These are phyloP conservation scores for Elaphomyces granulatus DNA, from an alignment of 495 filamentous ascomycete genomes.

Conservation along the genomic window DNA sequence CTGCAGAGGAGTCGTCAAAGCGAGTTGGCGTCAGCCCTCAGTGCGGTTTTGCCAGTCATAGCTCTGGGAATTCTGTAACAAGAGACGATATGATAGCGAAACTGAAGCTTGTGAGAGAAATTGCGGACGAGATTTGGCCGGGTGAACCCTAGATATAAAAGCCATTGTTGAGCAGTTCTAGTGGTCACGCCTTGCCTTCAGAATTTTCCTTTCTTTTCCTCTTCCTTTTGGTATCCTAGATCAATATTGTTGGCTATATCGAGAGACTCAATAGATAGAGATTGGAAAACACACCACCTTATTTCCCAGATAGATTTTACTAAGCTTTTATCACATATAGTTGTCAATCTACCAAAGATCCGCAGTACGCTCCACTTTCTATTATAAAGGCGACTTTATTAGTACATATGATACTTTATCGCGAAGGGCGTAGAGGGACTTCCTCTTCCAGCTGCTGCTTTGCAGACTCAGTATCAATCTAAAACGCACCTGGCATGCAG, in stretches of 20 bases:
- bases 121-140: slow-evolving; percentile 60
- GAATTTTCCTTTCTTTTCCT: too few species aligned
- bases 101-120: slow-evolving; percentile 48
- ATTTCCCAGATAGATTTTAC: background rate
- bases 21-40: slow-evolving; percentile 60
- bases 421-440: background rate
- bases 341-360: too few species aligned
- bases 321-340: too few species aligned
- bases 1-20: slow-evolving; percentile 49
- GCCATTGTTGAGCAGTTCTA: background rate
- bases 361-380: too few species aligned
- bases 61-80: slow-evolving; percentile 49
- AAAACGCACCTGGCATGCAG: background rate
- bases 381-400: too few species aligned
- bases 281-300: background rate
- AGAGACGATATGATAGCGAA: slow-evolving; percentile 57
- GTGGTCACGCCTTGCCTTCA: background rate
- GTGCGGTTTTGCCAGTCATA: slow-evolving; percentile 66
- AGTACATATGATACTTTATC: background rate
- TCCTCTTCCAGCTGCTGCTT: background rate
- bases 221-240: too few species aligned
- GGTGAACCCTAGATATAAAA: slow-evolving; percentile 35
- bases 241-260: too few species aligned
- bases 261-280: too few species aligned
- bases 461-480: background rate